Conservation (phyloP, 1,284 basidiomycete species). For the Porogramme epimiltina region DNA sequence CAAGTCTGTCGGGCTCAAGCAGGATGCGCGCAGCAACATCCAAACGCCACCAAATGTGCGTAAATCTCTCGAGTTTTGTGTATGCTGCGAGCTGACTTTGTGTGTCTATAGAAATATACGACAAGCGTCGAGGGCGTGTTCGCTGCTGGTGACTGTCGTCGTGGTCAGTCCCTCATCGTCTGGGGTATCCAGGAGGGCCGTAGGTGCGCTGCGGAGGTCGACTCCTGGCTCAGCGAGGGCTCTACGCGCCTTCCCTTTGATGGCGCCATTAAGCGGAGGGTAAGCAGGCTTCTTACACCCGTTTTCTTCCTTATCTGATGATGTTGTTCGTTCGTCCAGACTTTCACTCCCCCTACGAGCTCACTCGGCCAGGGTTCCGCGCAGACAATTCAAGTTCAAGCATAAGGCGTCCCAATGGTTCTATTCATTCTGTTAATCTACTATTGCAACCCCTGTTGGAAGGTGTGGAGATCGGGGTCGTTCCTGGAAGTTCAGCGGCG, state of each 20-base stretch:
- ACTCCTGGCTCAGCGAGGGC: slow-evolving; percentile 75
- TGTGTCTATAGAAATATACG: slow-evolving; percentile 70
- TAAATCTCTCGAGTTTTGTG: slow-evolving; percentile 15
- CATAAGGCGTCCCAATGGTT: slow-evolving; percentile 14
- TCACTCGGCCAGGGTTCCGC: slow-evolving; percentile 23
- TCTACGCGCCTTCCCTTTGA: slow-evolving; percentile 75
- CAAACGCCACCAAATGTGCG: slow-evolving; percentile 77
- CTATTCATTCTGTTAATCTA: too few relatives aligned
- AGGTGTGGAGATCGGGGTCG: too few relatives aligned
- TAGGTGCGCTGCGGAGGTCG: slow-evolving; percentile 87
- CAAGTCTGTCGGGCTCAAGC: slow-evolving; percentile 80
- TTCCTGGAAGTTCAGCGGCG: too few relatives aligned
- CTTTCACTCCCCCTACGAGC: slow-evolving; percentile 35
- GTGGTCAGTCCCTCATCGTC: slow-evolving; percentile 92
- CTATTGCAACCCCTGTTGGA: too few relatives aligned
- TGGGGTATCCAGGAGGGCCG: slow-evolving; percentile 96
- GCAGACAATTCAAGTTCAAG: slow-evolving; percentile 24
- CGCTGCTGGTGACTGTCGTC: slow-evolving; percentile 92
- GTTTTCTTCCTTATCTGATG: neutral
- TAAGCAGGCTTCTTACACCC: slow-evolving; percentile 44
- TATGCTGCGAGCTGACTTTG: neutral
- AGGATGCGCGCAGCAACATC: slow-evolving; percentile 90
- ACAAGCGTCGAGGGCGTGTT: slow-evolving; percentile 89
- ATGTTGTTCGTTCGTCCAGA: slow-evolving; percentile 10
- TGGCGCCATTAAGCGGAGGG: slow-evolving; percentile 82